phyloP scores from a whole-genome alignment of 192 early-diverging fungal genomes.

The Coemansia sp. region DNA sequence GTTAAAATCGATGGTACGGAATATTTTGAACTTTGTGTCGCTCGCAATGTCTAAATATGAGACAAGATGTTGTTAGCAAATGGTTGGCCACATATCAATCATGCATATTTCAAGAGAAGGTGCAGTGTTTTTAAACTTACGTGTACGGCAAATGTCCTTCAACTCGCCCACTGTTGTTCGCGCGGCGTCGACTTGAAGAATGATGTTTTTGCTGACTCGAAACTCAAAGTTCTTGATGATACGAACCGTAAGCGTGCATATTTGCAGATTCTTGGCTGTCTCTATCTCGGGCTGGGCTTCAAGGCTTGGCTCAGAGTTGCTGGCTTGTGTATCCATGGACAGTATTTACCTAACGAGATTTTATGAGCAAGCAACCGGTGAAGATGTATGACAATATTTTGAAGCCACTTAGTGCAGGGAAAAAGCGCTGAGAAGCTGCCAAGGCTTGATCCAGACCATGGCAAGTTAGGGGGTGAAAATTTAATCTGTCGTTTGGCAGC shows the following conservation, averaged over 20 bases:
- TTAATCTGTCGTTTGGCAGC: neutral
- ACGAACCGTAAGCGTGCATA: conserved; percentile 69
- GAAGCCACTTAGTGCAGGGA: too few species aligned
- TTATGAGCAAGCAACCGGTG: neutral
- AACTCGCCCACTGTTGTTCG: conserved; percentile 62
- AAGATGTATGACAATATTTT: too few species aligned
- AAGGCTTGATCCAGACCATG: neutral
- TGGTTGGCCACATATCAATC: neutral
- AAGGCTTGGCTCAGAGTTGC: neutral
- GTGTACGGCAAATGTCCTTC: conserved; percentile 21
- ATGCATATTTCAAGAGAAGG: neutral
- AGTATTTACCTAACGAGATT: neutral
- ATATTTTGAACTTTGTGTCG: conserved; percentile 41
- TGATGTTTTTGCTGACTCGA: conserved; percentile 80
- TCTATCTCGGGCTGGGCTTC: neutral
- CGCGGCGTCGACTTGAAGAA: conserved; percentile 73
- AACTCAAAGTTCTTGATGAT: conserved; percentile 93
- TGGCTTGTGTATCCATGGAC: neutral
- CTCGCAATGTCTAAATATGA: conserved; percentile 25
- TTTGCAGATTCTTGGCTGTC: neutral
- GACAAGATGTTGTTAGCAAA: neutral
- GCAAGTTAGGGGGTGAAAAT: conserved; percentile 7
- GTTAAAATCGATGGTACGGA: conserved; percentile 22
- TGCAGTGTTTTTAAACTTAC: conserved; percentile 19
- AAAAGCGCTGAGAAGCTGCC: neutral